Percentiles rank a stretch among this genome's conserved stretches.
Evolutionary conservation across 208 protist species (phyloP).

Genomic region (Trypanosoma rangeli): DNA sequence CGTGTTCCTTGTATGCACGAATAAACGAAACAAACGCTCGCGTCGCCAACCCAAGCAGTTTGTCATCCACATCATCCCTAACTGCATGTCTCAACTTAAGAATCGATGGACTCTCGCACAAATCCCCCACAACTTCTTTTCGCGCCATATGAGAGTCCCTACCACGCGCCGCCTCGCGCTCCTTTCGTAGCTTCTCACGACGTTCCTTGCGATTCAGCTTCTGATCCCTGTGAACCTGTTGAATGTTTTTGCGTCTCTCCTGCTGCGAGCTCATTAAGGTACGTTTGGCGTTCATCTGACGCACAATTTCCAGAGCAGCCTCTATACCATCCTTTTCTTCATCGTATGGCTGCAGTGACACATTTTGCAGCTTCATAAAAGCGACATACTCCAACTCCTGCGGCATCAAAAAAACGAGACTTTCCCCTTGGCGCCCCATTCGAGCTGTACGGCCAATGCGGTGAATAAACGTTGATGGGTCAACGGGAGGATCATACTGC

Average conservation of each 20-base stretch:
- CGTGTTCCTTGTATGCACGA: slow-evolving; percentile 94
- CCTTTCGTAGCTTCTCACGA: slow-evolving; percentile 59
- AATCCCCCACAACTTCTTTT: slow-evolving; percentile 73
- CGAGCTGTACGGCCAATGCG: slow-evolving; percentile 96
- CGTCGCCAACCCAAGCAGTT: slow-evolving; percentile 75
- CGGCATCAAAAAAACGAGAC: slow-evolving; percentile 93
- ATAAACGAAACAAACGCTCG: slow-evolving; percentile 92
- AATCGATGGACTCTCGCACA: slow-evolving; percentile 73
- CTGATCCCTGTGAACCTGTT: slow-evolving; percentile 73
- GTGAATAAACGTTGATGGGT: slow-evolving; percentile 96
- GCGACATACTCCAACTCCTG: slow-evolving; percentile 93
- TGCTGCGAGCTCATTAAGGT: slow-evolving; percentile 69
- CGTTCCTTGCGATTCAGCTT: slow-evolving; percentile 70
- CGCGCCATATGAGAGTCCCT: slow-evolving; percentile 5
- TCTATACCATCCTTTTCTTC: slow-evolving; percentile 70
- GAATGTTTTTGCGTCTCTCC: slow-evolving; percentile 68
- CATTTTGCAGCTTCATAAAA: slow-evolving; percentile 92
- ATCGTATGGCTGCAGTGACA: slow-evolving; percentile 73
- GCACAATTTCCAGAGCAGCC: slow-evolving; percentile 44
- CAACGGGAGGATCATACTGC: slow-evolving; percentile 97
- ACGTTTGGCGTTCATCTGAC: slow-evolving; percentile 62
- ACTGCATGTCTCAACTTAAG: slow-evolving; percentile 61
- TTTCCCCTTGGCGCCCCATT: slow-evolving; percentile 91
- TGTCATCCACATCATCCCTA: slow-evolving; percentile 39
- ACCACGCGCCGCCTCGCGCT: slow-evolving; percentile 43